These are phyloP conservation scores for Diaporthe velutina DNA, from an alignment of 2,329 filamentous ascomycete genomes.

Conservation along the genomic window DNA sequence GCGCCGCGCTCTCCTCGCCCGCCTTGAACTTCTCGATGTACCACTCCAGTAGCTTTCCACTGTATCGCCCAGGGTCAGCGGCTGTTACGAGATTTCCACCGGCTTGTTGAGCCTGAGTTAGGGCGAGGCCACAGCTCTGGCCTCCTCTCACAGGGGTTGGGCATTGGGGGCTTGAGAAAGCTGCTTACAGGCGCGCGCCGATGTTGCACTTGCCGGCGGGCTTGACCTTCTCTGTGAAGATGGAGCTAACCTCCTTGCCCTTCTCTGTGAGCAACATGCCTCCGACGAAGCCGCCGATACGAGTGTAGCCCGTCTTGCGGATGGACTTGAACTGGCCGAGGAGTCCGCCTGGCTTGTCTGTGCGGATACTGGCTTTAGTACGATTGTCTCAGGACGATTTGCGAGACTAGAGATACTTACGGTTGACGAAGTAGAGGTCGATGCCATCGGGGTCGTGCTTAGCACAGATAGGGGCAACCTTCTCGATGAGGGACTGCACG, in stretches of 20 bases:
- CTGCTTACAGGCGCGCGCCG: constrained; percentile 41
- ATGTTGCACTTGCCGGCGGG: constrained; percentile 46
- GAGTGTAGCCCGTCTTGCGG: constrained; percentile 40
- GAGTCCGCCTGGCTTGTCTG: constrained; percentile 33
- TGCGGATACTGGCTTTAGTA: not conserved
- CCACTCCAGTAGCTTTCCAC: constrained; percentile 44
- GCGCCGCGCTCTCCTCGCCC: constrained; percentile 44
- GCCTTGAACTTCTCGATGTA: constrained; percentile 46
- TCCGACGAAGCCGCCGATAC: constrained; percentile 42
- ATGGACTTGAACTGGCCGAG: constrained; percentile 34
- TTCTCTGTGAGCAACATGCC: constrained; percentile 36
- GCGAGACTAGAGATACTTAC: not conserved
- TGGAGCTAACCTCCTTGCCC: constrained; percentile 43
- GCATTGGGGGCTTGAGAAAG: not conserved
- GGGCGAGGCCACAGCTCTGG: not conserved
- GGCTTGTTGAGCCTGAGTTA: not conserved
- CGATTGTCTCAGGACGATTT: no score
- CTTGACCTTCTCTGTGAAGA: constrained; percentile 44
- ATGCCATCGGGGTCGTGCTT: constrained; percentile 32
- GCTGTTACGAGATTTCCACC: no score
- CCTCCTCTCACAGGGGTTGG: not conserved
- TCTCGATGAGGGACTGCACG: constrained; percentile 31
- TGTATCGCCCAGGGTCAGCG: constrained; percentile 4
- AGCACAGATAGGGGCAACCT: constrained; percentile 30
- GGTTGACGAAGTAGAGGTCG: constrained; percentile 35